Conservation (phyloP, 1,139 yeast species). For the Protomyces inouyei region DNA sequence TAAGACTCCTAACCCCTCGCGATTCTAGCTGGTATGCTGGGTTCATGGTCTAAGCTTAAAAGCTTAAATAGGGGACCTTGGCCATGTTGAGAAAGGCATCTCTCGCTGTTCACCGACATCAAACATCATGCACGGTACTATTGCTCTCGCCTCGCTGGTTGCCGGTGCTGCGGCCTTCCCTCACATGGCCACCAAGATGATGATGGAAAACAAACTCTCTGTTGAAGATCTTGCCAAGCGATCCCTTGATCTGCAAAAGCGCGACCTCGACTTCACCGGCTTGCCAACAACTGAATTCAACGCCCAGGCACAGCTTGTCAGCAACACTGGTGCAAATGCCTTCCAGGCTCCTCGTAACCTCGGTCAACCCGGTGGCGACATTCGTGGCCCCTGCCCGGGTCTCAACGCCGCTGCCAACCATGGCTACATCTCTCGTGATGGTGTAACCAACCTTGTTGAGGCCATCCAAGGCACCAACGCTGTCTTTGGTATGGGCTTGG, state of each 20-base stretch:
- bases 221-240: neutral
- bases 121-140: neutral
- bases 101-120: neutral
- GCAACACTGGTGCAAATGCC: slow-evolving; percentile 7
- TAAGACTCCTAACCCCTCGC: too few species aligned
- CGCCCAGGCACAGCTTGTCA: slow-evolving; percentile 10
- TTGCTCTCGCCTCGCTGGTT: slow-evolving; percentile 13
- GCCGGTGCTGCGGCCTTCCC: slow-evolving; percentile 19
- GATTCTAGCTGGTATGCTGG: too few species aligned
- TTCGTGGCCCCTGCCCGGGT: slow-evolving; percentile 24
- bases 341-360: slow-evolving; percentile 11
- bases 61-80: neutral
- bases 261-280: slow-evolving; percentile 15
- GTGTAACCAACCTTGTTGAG: slow-evolving; percentile 12
- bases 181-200: slow-evolving; percentile 20
- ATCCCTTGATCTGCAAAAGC: slow-evolving; percentile 6
- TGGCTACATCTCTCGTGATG: slow-evolving; percentile 14
- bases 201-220: neutral
- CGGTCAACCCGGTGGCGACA: slow-evolving; percentile 14
- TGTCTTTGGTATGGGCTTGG: slow-evolving; percentile 18
- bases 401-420: slow-evolving; percentile 22
- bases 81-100: neutral
- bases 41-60: neutral
- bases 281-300: slow-evolving; percentile 12
- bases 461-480: slow-evolving; percentile 19